Evolutionary conservation across 2,329 filamentous ascomycete species (phyloP), one percentile per base, ranked within the genome.

Genomic region (Penicillium sp.): DNA sequence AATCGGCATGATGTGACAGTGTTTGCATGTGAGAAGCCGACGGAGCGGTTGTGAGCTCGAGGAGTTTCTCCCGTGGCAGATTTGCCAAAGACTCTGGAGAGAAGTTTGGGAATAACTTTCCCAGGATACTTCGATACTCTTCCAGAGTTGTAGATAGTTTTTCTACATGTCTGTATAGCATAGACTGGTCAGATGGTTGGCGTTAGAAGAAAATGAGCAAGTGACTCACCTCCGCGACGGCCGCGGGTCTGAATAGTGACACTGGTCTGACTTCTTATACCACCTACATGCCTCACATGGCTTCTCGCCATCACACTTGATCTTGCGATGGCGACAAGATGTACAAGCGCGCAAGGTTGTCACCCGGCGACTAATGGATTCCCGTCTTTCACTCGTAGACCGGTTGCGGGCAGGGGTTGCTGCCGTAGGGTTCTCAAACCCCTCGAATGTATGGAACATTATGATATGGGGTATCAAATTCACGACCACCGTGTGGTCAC

Each of bases 211-310:
- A 33, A 36, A 43, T 47, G 44, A 49, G 33, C 50, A 51, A 45
- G 3, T 23, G 13, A 56, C 85, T 75, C 78, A 89, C 88, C 90
- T 92, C 74, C 89, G 84, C 9, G 90, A 93, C 0, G 90, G 89
- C 17, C 89, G 83, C 62, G 91, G 89, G 75, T 93, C 91, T 64
- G 91, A 88, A 73, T 93, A 93, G 67, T 88, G 87, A 71, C 90
- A 93, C 54, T 86, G 82, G 72, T 92, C 90, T 4, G 89, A 88
- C 61, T 90, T 89, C 56, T 90, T 86, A 71, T 91, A 93, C 73
- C 89, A 92, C 57, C 90, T 83, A 71, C 90, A 94, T 71, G 92
- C 90, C 38, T 89, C 89, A 70, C 90, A 94, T 12, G 90, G 90
- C 69, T 91, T 88, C 64, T 88, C 84, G 54, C 90, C 90, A 77